A percentile compares a stretch with the other conserved stretches of the same genome.
phyloP scores from a whole-genome alignment of 164 flowering plant genomes.

The Dillenia suffruticosa region DNA sequence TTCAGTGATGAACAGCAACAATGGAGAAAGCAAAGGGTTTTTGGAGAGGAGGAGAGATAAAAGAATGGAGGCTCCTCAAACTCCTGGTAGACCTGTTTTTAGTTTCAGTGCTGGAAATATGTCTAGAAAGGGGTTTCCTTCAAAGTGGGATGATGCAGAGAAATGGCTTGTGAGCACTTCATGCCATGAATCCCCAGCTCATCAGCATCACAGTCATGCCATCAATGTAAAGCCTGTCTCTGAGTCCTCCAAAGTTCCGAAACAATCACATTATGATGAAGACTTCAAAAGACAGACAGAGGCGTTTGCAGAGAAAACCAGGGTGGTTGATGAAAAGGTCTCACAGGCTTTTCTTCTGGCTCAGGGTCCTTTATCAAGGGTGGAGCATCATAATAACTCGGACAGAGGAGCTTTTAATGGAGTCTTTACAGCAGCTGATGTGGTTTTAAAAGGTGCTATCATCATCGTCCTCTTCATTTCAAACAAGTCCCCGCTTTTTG shows the following conservation, averaged over 20 bases:
- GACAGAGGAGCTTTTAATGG: constrained; percentile 35
- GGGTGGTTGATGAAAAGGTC: constrained; percentile 40
- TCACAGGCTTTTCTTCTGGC: constrained; percentile 23
- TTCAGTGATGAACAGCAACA: constrained; percentile 33
- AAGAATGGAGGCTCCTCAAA: constrained; percentile 65
- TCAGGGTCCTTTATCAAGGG: constrained; percentile 25
- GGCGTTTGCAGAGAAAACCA: constrained; percentile 44
- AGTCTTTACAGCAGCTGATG: constrained; percentile 31
- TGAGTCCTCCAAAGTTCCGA: constrained; percentile 26
- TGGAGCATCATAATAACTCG: constrained; percentile 26
- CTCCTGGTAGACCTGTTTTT: constrained; percentile 88
- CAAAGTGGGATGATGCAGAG: constrained; percentile 97
- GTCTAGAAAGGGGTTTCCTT: constrained; percentile 65
- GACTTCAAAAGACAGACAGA: constrained; percentile 33
- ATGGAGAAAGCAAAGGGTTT: constrained; percentile 20
- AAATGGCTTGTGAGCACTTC: constrained; percentile 76
- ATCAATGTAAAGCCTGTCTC: not conserved
- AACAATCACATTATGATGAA: constrained; percentile 15
- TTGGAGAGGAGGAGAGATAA: constrained; percentile 51
- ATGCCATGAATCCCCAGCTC: constrained; percentile 74
- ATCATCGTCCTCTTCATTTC: constrained; percentile 6
- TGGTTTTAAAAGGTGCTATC: constrained; percentile 65
- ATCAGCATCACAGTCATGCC: constrained; percentile 13
- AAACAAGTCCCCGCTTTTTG: not conserved
- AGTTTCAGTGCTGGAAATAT: constrained; percentile 55